Evolutionary conservation across 371 early-diverging fungal species (phyloP).

Genomic region (Rhizopus microsporus): DNA sequence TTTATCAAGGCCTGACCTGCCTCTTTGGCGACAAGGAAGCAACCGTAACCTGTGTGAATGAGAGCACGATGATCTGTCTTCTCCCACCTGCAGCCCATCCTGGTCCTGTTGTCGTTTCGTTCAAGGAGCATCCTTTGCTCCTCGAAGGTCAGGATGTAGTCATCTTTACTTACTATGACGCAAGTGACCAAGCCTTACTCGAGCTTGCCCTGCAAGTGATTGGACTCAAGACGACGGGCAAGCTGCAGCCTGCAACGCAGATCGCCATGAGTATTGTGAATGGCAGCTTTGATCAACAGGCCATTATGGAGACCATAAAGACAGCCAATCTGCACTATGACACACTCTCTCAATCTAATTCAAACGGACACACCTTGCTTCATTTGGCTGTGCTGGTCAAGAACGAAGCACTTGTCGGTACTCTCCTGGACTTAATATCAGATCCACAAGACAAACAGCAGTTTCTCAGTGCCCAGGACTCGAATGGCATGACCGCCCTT

Average conservation of each 20-base stretch:
- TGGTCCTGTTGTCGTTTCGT: constrained; percentile 73
- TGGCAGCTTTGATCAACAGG: constrained; percentile 29
- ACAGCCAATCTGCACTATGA: neutral
- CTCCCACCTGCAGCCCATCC: constrained; percentile 74
- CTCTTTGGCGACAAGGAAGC: constrained; percentile 55
- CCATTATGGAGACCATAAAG: constrained; percentile 12
- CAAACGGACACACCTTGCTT: constrained; percentile 37
- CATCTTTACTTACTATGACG: constrained; percentile 57
- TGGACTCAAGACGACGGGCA: constrained; percentile 74
- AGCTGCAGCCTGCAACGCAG: constrained; percentile 63
- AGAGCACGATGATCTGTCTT: constrained; percentile 71
- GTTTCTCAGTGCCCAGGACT: constrained; percentile 26
- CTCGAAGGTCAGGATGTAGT: constrained; percentile 44
- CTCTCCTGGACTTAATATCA: constrained; percentile 9
- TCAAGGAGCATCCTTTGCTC: constrained; percentile 55
- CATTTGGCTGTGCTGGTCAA: constrained; percentile 35
- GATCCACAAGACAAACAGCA: constrained; percentile 1
- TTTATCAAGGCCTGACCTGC: constrained; percentile 59
- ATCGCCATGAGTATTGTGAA: constrained; percentile 69
- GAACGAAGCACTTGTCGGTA: constrained; percentile 20
- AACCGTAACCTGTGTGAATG: constrained; percentile 39
- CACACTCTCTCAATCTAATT: constrained; percentile 16
- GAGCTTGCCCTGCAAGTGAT: constrained; percentile 82
- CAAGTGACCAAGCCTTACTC: constrained; percentile 80
- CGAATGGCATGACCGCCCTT: constrained; percentile 38